Conservation (phyloP, 179 eudicot species). For the Silene vulgaris region DNA sequence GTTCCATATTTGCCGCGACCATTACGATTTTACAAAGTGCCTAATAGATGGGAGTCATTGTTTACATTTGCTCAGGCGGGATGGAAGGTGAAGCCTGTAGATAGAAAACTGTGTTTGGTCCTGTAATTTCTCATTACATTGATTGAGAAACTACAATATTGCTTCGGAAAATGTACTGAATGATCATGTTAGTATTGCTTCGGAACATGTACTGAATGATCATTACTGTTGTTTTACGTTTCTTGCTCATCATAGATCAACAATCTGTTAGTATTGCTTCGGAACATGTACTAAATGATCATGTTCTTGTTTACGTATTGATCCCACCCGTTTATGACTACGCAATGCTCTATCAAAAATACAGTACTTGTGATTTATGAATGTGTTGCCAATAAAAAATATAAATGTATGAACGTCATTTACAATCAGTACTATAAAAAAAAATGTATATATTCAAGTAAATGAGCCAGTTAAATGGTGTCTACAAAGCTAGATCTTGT, state of each 20-base stretch:
- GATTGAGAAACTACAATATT: not conserved
- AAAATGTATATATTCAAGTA: not conserved
- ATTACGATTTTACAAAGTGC: too few species aligned
- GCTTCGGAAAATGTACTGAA: not conserved
- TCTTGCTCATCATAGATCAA: too few species aligned
- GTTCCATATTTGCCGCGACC: not conserved
- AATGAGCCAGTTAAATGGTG: slow-evolving; percentile 2
- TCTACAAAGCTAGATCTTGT: not conserved
- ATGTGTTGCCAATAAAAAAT: too few species aligned
- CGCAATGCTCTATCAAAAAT: not conserved
- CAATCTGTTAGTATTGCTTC: not conserved
- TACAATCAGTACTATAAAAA: not conserved
- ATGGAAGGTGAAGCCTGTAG: not conserved
- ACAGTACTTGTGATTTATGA: too few species aligned
- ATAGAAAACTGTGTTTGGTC: not conserved
- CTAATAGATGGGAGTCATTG: too few species aligned
- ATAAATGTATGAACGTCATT: too few species aligned
- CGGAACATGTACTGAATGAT: too few species aligned
- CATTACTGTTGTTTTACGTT: too few species aligned
- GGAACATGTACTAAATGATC: not conserved
- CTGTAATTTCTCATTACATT: too few species aligned
- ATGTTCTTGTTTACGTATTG: not conserved
- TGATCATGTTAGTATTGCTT: too few species aligned
- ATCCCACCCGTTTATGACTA: not conserved
- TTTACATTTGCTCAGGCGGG: too few species aligned